Conservation (phyloP, 495 filamentous ascomycete genomes). For the Hypoxylon cercidicola region DNA sequence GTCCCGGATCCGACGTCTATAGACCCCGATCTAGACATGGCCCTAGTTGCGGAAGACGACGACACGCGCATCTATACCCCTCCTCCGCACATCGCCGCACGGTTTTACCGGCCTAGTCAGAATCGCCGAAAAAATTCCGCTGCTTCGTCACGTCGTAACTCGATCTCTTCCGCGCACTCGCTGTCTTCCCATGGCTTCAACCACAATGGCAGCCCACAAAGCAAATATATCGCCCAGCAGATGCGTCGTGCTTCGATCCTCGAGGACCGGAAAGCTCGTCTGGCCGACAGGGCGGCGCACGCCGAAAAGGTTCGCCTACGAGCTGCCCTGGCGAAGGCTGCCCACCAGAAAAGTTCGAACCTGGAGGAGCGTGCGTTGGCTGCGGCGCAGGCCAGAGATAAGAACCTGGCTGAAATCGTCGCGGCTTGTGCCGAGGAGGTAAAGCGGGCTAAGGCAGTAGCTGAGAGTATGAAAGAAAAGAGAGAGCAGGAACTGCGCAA, state of each 20-base stretch:
- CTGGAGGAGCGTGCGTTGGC: constrained; percentile 87
- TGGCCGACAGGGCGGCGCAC: constrained; percentile 93
- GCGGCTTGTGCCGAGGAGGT: constrained; percentile 96
- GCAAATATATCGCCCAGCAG: constrained; percentile 87
- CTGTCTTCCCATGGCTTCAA: constrained; percentile 67
- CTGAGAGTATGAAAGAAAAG: constrained; percentile 90
- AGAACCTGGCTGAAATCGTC: constrained; percentile 90
- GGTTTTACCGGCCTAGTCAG: constrained; percentile 78
- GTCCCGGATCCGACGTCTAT: constrained; percentile 46
- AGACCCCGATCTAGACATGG: constrained; percentile 49
- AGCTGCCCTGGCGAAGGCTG: constrained; percentile 85
- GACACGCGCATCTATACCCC: constrained; percentile 65
- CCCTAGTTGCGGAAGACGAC: constrained; percentile 52
- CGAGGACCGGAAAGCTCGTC: constrained; percentile 89
- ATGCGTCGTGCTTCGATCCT: constrained; percentile 91
- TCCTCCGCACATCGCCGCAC: constrained; percentile 85
- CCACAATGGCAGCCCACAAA: constrained; percentile 72
- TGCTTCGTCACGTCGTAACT: constrained; percentile 88
- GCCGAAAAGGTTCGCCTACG: constrained; percentile 95
- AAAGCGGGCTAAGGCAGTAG: constrained; percentile 89
- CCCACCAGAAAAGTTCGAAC: constrained; percentile 67
- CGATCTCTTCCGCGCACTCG: constrained; percentile 86
- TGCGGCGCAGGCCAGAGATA: constrained; percentile 90
- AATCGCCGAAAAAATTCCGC: constrained; percentile 82
- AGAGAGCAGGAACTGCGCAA: constrained; percentile 86